Evolutionary conservation across 768 basidiomycete species (phyloP).

Genomic region (Podaxis pistillaris): DNA sequence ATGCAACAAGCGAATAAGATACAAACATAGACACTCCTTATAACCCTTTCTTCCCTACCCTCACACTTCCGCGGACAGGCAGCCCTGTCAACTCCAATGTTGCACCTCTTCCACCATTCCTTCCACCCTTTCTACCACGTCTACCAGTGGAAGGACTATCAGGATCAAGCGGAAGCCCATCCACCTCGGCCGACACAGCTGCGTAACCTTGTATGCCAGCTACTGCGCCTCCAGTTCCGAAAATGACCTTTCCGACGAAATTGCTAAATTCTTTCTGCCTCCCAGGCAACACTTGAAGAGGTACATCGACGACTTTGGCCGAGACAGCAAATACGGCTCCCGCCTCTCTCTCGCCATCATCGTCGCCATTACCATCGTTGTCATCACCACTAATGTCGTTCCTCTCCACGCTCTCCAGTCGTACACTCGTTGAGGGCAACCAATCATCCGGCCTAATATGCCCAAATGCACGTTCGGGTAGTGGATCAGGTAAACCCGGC

Average conservation of each 20-base stretch:
- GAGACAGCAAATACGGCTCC: constrained; percentile 58
- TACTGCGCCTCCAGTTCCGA: constrained; percentile 58
- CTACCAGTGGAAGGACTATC: constrained; percentile 13
- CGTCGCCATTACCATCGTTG: constrained; percentile 13
- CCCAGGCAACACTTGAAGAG: constrained; percentile 75
- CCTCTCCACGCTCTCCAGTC: constrained; percentile 29
- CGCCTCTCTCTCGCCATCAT: constrained; percentile 34
- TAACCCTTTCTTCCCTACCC: constrained; percentile 54
- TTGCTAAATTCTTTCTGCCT: constrained; percentile 72
- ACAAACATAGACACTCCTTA: not conserved
- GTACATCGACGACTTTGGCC: constrained; percentile 70
- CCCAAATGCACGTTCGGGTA: constrained; percentile 73
- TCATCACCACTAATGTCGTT: constrained; percentile 25
- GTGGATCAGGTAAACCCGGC: constrained; percentile 57
- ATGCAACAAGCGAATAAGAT: not conserved
- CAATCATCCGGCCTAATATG: constrained; percentile 72
- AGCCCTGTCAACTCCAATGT: constrained; percentile 58
- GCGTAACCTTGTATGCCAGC: constrained; percentile 69
- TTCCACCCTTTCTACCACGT: constrained; percentile 18
- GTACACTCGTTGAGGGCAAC: constrained; percentile 47
- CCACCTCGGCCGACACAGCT: constrained; percentile 55
- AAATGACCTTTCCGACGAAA: constrained; percentile 81
- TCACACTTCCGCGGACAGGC: constrained; percentile 66
- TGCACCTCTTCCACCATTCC: constrained; percentile 28
- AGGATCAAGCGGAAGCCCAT: constrained; percentile 55